Base-by-base conservation (phyloP, 2,329 filamentous ascomycete genomes). In the Ceratocystis variospora region DNA sequence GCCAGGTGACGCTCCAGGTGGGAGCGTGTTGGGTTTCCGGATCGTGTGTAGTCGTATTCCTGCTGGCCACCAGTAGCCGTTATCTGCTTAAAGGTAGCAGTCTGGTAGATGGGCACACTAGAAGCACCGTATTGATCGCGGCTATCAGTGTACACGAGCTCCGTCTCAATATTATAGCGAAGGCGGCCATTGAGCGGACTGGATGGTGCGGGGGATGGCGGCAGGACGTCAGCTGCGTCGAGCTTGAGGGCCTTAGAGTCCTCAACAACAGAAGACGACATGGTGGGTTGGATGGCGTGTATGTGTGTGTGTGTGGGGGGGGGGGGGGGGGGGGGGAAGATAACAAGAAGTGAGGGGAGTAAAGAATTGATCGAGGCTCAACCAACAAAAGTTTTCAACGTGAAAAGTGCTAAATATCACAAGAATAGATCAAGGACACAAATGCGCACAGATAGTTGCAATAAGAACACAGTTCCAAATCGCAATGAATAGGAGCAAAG, bases 1-100 rank as follows among this genome's bases (percentile, higher is more conserved):
- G 95, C 94, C 72, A 99, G 81, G 76, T 99, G 94, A 68, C 93
- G 86, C 79, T 99, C 94, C 69, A 99, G 84, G 73, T 99, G 94
- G 44, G 93, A 96, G 70, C 94, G 85, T 67, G 94, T 99, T 19
- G 94, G 94, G 75, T 99, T 99, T 66, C 94, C 94, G 45, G 92
- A 97, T 69, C 95, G 89, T 68, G 94, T 97, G 79, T 99, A 99
- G 79, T 99, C 94, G 77, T 97, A 99, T 76, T 97, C 92, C 73
- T 84, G 80, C 71, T 85, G 88, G 68, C 90, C 90, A 68, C 89
- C 90, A 59, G 77, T 81, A 69, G 88, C 87, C 19, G 88, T 90
- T 25, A 83, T 84, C 77, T 97, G 94, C 79, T 99, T 99, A 81
- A 99, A 99, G 46, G 94, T 99, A 62, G 94, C 95, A 62, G 90